phyloP scores from a whole-genome alignment of 1,139 yeast species.

The Suhomyces ambrosiae region DNA sequence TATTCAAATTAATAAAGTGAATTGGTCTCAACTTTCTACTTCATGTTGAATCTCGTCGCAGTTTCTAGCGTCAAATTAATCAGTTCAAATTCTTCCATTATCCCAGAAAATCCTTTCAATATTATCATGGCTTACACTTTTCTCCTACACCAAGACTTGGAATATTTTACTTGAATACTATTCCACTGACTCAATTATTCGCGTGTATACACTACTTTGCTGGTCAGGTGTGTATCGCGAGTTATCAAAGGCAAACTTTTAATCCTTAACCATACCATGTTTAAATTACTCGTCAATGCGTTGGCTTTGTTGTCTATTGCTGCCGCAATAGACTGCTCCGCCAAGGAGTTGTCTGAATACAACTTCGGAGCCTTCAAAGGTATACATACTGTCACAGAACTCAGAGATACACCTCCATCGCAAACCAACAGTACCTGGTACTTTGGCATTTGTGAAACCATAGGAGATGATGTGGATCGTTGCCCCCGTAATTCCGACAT shows the following conservation, averaged over 20 bases:
- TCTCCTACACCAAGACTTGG: too few relatives aligned
- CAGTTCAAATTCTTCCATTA: too few relatives aligned
- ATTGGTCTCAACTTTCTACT: too few relatives aligned
- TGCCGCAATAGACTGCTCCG: slow-evolving; percentile 49
- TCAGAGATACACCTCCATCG: slow-evolving; percentile 77
- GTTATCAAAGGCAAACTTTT: slow-evolving; percentile 4
- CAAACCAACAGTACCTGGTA: slow-evolving; percentile 64
- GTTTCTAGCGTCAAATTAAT: too few relatives aligned
- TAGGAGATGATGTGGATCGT: slow-evolving; percentile 37
- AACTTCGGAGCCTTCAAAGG: slow-evolving; percentile 54
- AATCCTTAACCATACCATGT: slow-evolving; percentile 4
- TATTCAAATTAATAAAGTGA: too few relatives aligned
- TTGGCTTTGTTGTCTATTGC: slow-evolving; percentile 15
- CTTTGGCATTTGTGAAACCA: slow-evolving; percentile 66
- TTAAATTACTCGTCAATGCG: slow-evolving; percentile 4
- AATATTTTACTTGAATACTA: too few relatives aligned
- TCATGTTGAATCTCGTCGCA: too few relatives aligned
- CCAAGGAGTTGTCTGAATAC: slow-evolving; percentile 40
- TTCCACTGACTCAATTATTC: too few relatives aligned
- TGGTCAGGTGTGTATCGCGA: neutral
- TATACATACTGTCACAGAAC: slow-evolving; percentile 34
- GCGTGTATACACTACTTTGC: neutral
- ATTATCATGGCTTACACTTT: too few relatives aligned
- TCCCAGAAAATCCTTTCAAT: too few relatives aligned
- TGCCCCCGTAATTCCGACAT: slow-evolving; percentile 74